phyloP scores from a whole-genome alignment of 2,329 filamentous ascomycete genomes.

The Ilyonectria robusta region DNA sequence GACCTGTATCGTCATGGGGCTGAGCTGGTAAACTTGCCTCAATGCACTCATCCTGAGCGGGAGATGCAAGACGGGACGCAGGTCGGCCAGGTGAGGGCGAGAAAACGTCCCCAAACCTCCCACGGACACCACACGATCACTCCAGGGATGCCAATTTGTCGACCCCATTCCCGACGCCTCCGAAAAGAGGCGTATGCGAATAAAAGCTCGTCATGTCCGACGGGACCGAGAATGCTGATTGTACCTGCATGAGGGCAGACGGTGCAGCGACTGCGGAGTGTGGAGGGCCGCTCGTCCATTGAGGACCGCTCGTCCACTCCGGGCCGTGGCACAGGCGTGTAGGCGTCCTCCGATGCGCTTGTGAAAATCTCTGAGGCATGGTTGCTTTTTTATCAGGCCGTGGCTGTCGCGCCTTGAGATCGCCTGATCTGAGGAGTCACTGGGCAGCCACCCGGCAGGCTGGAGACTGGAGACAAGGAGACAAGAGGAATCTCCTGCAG shows the following conservation, averaged over 20 bases:
- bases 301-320: background rate
- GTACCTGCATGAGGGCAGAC: conserved; percentile 20
- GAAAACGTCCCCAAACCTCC: background rate
- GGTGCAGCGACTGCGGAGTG: no score
- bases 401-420: conserved; percentile 34
- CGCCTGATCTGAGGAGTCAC: conserved; percentile 33
- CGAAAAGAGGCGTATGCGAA: background rate
- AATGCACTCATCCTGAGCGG: background rate
- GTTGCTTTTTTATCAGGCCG: conserved; percentile 42
- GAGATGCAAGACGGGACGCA: no score
- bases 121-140: background rate
- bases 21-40: background rate
- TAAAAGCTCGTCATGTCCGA: conserved; percentile 4
- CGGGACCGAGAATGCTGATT: conserved; percentile 3
- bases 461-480: conserved; percentile 24
- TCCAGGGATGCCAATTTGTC: background rate
- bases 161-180: conserved; percentile 19
- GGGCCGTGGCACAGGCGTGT: background rate
- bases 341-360: conserved; percentile 30
- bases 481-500: conserved; percentile 29
- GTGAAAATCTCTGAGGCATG: conserved; percentile 13
- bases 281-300: no score
- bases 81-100: no score
- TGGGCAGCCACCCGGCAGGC: conserved; percentile 7
- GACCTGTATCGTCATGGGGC: conserved; percentile 7